Evolutionary conservation across 1,284 basidiomycete genomes (phyloP), one percentile per base, ranked within the genome.

Genomic region (Phellinidium pouzarii): DNA sequence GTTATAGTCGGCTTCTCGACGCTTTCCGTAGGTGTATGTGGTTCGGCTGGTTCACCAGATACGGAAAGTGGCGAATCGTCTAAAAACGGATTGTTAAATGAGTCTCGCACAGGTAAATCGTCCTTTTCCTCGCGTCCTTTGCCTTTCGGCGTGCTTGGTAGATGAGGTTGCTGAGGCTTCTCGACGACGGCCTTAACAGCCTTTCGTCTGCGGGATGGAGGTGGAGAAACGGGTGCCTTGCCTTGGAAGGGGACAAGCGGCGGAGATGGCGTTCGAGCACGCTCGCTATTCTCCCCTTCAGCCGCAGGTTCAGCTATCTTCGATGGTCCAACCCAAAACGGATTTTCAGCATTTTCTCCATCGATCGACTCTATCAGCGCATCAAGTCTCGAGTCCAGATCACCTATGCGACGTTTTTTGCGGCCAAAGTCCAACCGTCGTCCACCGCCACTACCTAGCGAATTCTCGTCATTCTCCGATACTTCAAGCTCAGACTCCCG

Each of bases 61-160:
- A 46, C 34, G 12, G 55, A 57, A n/a, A 40, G 11, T 26, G 54
- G 50, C 23, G 54, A 52, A n/a, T 62, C 65, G 1, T 61, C 61
- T 3, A 79, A 67, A 66, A 79, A 79, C 0, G 77, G 77, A 37
- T 79, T 79, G 54, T 78, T 69, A 3, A 76, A 75, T 4, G 77
- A 76, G 61, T 79, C 77, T 14, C 77, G 75, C 53, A 66, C 63
- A 22, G 66, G 75, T 11, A 63, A 48, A 60, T 25, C 26, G 17
- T 43, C 36, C 25, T 9, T 20, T 22, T 43, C 36, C 25, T 9
- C 12, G 54, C 53, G 53, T 12, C 47, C 60, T 60, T 53, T 59
- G 59, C 19, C 23, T 23, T 29, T 50, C 11, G 57, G 57, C 8
- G 53, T 55, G 14, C 52, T 42, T 11, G 51, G 48, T 20, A 59